Percentiles rank a stretch among this genome's conserved stretches.
Conservation (phyloP, 345 rosid genomes). For the Eutrema japonicum region DNA sequence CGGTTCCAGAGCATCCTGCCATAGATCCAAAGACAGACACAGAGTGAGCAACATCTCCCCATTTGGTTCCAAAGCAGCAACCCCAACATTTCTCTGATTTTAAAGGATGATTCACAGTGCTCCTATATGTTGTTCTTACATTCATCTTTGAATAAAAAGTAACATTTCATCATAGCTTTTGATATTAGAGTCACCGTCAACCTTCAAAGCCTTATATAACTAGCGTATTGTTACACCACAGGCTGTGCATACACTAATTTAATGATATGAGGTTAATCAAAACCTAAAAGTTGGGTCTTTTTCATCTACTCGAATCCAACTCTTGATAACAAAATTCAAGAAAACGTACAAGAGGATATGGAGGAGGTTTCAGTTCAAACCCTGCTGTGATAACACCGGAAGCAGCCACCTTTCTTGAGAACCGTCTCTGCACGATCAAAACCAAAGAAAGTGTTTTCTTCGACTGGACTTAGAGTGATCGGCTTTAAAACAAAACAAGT, state of each 20-base stretch:
- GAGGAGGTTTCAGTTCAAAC: conserved; percentile 84
- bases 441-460: neutral
- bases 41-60: conserved; percentile 18
- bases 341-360: conserved; percentile 74
- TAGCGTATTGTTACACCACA: neutral
- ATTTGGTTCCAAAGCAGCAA: conserved; percentile 11
- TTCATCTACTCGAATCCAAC: neutral
- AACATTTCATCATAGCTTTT: neutral
- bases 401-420: conserved; percentile 44
- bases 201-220: neutral
- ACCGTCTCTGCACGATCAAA: conserved; percentile 50
- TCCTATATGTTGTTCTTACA: neutral
- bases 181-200: neutral
- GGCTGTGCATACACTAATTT: neutral
- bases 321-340: neutral
- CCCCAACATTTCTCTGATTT: neutral
- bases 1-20: conserved; percentile 85
- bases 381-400: conserved; percentile 51
- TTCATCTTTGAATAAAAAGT: neutral
- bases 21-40: conserved; percentile 6
- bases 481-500: neutral
- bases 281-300: neutral
- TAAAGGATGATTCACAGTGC: neutral
- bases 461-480: neutral
- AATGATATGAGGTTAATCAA: neutral